These are phyloP conservation scores for Didymella keratinophila DNA, from an alignment of 2,329 filamentous ascomycete genomes.

Conservation along the genomic window DNA sequence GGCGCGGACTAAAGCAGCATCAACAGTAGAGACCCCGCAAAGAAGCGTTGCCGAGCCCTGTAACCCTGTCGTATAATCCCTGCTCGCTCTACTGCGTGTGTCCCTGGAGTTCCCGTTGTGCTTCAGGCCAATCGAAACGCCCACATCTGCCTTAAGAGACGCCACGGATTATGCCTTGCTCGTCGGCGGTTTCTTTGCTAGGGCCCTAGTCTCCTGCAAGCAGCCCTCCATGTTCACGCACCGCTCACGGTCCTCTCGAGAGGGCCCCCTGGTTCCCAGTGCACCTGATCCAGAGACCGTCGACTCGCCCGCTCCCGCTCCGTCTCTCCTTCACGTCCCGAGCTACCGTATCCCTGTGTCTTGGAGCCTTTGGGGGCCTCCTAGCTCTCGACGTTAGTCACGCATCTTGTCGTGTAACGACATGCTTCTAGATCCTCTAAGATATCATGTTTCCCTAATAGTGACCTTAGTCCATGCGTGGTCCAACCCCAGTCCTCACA, in stretches of 20 bases:
- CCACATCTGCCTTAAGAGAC: constrained; percentile 46
- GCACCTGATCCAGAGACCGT: constrained; percentile 48
- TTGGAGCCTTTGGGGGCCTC: constrained; percentile 42
- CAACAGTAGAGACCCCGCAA: constrained; percentile 50
- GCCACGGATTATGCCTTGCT: constrained; percentile 51
- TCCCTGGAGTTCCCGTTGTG: constrained; percentile 51
- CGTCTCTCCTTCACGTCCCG: constrained; percentile 50
- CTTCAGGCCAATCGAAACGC: constrained; percentile 49
- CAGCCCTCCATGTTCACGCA: constrained; percentile 48
- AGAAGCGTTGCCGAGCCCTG: constrained; percentile 52
- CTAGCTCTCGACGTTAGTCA: constrained; percentile 50
- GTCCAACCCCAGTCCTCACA: constrained; percentile 47
- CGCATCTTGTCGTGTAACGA: constrained; percentile 52
- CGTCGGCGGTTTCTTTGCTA: constrained; percentile 52
- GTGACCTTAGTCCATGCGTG: constrained; percentile 46
- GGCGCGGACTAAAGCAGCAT: constrained; percentile 39
- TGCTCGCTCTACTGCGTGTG: constrained; percentile 40
- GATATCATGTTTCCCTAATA: constrained; percentile 51
- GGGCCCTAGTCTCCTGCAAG: constrained; percentile 46
- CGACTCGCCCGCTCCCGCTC: constrained; percentile 47
- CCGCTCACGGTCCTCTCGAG: constrained; percentile 46
- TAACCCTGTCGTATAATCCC: constrained; percentile 41
- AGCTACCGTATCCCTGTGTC: constrained; percentile 52
- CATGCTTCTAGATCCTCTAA: constrained; percentile 50
- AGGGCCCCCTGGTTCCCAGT: constrained; percentile 45